phyloP scores from a whole-genome alignment of 768 basidiomycete species.

The Crucibulum laeve region DNA sequence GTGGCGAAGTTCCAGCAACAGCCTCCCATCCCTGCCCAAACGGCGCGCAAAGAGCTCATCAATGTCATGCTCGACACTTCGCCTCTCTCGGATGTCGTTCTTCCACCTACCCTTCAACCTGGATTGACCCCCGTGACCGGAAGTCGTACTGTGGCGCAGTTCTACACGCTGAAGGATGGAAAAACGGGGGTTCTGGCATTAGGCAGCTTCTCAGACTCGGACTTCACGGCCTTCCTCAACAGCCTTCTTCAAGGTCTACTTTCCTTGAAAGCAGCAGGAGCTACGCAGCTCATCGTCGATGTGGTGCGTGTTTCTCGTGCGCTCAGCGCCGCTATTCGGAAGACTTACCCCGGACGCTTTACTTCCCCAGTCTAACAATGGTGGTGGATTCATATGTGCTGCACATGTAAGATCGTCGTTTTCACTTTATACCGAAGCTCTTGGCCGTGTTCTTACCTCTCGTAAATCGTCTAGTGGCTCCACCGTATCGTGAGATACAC shows the following conservation, averaged over 20 bases:
- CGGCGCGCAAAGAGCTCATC: slow-evolving; percentile 30
- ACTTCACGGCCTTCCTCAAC: slow-evolving; percentile 35
- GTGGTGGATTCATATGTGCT: slow-evolving; percentile 55
- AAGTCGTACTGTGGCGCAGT: slow-evolving; percentile 47
- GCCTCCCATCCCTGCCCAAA: slow-evolving; percentile 23
- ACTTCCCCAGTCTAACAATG: slow-evolving; percentile 38
- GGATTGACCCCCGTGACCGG: slow-evolving; percentile 32
- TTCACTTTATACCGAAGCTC: not conserved
- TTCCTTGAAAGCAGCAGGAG: slow-evolving; percentile 45
- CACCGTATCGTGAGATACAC: slow-evolving; percentile 36
- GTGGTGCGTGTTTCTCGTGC: slow-evolving; percentile 33
- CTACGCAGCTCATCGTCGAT: slow-evolving; percentile 54
- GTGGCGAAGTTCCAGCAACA: slow-evolving; percentile 36
- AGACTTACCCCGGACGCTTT: not conserved
- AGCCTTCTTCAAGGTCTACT: slow-evolving; percentile 44
- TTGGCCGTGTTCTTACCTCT: not conserved
- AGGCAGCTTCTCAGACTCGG: slow-evolving; percentile 49
- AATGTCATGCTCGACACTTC: slow-evolving; percentile 49
- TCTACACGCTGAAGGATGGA: slow-evolving; percentile 47
- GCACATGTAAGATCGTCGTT: slow-evolving; percentile 41
- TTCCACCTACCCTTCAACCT: slow-evolving; percentile 37
- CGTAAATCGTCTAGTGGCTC: slow-evolving; percentile 29
- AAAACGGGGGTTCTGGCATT: slow-evolving; percentile 56
- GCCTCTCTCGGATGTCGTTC: slow-evolving; percentile 38
- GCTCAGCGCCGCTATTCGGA: not conserved